Evolutionary conservation across 768 basidiomycete genomes (phyloP).

Genomic region (Mycena galericulata): DNA sequence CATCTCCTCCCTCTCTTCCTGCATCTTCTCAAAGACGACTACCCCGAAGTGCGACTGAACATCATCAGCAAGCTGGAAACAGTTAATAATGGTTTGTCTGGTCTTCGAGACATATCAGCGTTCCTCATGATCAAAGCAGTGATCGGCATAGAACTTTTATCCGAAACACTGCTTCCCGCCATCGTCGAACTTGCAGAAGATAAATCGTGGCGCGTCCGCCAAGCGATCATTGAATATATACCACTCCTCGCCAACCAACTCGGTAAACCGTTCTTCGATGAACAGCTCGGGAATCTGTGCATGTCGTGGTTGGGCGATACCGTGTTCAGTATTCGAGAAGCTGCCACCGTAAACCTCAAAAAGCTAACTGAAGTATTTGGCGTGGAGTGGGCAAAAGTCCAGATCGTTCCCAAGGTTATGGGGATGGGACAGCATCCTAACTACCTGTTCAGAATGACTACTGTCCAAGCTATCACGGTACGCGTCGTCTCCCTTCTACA

Average conservation of each 20-base stretch:
- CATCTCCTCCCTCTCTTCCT: slow-evolving; percentile 97
- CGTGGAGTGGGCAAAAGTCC: slow-evolving; percentile 94
- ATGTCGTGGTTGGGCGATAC: slow-evolving; percentile 99
- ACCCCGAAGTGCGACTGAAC: slow-evolving; percentile 96
- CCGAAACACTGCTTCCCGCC: slow-evolving; percentile 95
- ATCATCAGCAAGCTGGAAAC: slow-evolving; percentile 98
- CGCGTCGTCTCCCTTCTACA: slow-evolving; percentile 42
- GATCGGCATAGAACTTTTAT: slow-evolving; percentile 96
- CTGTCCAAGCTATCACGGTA: slow-evolving; percentile 97
- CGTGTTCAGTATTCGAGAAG: slow-evolving; percentile 97
- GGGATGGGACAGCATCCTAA: slow-evolving; percentile 98
- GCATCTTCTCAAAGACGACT: slow-evolving; percentile 97
- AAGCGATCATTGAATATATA: slow-evolving; percentile 99
- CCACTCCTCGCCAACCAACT: slow-evolving; percentile 99
- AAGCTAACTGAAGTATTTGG: slow-evolving; percentile 99
- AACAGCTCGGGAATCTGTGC: slow-evolving; percentile 95
- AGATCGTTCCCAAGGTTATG: slow-evolving; percentile 97
- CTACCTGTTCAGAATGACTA: slow-evolving; percentile 98
- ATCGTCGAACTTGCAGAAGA: slow-evolving; percentile 99
- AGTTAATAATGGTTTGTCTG: slow-evolving; percentile 84
- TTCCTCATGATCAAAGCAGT: slow-evolving; percentile 60
- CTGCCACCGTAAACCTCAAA: slow-evolving; percentile 97
- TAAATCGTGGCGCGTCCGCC: slow-evolving; percentile 99
- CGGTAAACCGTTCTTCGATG: slow-evolving; percentile 97
- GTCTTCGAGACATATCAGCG: background rate